Evolutionary conservation across 768 basidiomycete species (phyloP), one percentile per base, ranked within the genome.

Genomic region (Pleurotus salmoneostramineus): DNA sequence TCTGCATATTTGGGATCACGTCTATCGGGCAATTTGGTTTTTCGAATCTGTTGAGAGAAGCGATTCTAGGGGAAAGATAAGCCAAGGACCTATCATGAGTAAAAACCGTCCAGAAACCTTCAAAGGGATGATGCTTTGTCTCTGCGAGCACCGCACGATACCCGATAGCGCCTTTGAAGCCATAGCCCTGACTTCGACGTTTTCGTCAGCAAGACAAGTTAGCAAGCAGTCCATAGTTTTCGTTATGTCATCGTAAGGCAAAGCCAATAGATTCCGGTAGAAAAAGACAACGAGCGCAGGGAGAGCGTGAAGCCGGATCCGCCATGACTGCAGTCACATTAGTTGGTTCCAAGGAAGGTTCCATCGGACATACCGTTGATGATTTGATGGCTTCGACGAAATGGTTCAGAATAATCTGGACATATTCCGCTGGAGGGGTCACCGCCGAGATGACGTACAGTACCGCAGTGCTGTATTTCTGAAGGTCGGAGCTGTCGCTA

Each of bases 111-210:
- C 21, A 27, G 21, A 27, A 27, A 91, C 91, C 83, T 91, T 93
- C 63, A 96, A 74, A 1, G 90, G 88, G 48, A 90, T 74, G 63
- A 95, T 93, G 66, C 84, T 91, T 60, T 92, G 85, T 57, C 93
- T 81, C 66, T 94, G 92, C n/a, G 93, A 94, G 65, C 91, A 94
- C 60, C 94, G 80, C 56, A 97, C 81, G 61, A 97, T 86, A 6
- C 92, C 89, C 32, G 93, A 91, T 46, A 97, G 74, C 43, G 88
- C 88, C 72, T 87, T 87, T 4, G 91, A 91, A 21, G 92, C 91
- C 83, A 91, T 94, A 69, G 93, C 91, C 61, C 94, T 83, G 42
- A 97, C 94, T 72, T 97, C 94, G 45, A 94, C 87, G 65, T 95
- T 95, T 68, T 93, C 91, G 68, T 97, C 94, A 7, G 83, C 79